Percentiles rank a stretch among this genome's conserved stretches.
These are phyloP conservation scores for Ciborinia camelliae DNA, from an alignment of 2,329 filamentous ascomycete species.

Conservation along the genomic window DNA sequence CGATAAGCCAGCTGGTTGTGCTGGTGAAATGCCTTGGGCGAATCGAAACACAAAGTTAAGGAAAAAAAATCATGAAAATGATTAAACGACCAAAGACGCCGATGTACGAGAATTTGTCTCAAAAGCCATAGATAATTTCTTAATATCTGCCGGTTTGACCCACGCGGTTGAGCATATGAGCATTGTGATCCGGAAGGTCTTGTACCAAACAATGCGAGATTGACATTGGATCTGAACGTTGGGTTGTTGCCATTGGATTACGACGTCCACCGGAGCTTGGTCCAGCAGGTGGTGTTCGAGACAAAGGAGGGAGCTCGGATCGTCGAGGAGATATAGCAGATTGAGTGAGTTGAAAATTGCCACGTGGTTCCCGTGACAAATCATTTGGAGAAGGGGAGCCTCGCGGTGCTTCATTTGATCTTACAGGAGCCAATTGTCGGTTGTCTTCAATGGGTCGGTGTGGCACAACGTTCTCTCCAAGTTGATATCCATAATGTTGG, in stretches of 20 bases:
- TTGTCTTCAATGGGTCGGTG: constrained; percentile 28
- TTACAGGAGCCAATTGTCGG: background rate
- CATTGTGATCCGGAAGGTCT: constrained; percentile 35
- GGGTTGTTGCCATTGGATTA: background rate
- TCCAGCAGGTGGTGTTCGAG: constrained; percentile 34
- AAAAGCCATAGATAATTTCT: background rate
- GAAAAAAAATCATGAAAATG: too few relatives aligned
- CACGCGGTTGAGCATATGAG: constrained; percentile 36
- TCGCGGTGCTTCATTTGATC: background rate
- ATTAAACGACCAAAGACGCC: background rate
- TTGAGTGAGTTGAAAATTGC: constrained; percentile 28
- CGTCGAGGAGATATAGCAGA: constrained; percentile 20
- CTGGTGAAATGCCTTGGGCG: background rate
- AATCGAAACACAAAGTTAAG: background rate
- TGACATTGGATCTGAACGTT: constrained; percentile 36
- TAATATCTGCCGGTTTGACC: constrained; percentile 24
- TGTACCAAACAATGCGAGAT: constrained; percentile 37
- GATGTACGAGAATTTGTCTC: background rate
- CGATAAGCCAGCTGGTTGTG: background rate
- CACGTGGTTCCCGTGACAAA: constrained; percentile 25
- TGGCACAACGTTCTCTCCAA: constrained; percentile 23
- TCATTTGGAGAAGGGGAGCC: constrained; percentile 35
- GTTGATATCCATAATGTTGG: constrained; percentile 24
- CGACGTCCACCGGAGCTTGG: constrained; percentile 31
- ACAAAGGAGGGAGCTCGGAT: constrained; percentile 30